These are phyloP conservation scores for Piloderma croceum DNA, from an alignment of 768 basidiomycete genomes.

Conservation along the genomic window DNA sequence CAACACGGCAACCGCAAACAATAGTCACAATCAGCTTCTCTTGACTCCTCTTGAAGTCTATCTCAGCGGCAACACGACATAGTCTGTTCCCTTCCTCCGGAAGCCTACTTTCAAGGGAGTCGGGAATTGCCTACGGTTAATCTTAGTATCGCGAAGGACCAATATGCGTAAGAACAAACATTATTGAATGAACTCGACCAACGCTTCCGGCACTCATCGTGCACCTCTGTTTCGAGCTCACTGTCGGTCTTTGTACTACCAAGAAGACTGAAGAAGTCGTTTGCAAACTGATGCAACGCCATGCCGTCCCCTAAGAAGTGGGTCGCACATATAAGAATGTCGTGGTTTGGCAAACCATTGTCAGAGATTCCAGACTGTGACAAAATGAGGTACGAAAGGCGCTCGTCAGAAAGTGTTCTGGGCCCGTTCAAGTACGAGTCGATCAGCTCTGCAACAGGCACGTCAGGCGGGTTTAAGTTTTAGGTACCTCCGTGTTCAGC, in stretches of 20 bases:
- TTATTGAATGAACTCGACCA: too few species aligned
- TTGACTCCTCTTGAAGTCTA: slow-evolving; percentile 55
- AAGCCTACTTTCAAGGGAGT: slow-evolving; percentile 47
- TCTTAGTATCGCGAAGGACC: too few species aligned
- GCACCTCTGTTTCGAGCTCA: slow-evolving; percentile 25
- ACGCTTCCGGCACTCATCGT: slow-evolving; percentile 28
- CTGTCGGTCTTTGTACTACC: slow-evolving; percentile 28
- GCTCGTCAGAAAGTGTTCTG: slow-evolving; percentile 60
- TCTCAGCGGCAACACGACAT: slow-evolving; percentile 38
- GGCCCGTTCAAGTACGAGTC: slow-evolving; percentile 72
- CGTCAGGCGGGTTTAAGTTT: slow-evolving; percentile 4
- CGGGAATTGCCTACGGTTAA: too few species aligned
- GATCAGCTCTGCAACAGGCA: slow-evolving; percentile 45
- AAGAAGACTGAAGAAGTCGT: slow-evolving; percentile 70
- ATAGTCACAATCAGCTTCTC: slow-evolving; percentile 48
- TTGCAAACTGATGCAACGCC: slow-evolving; percentile 76
- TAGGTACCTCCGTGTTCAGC: too few species aligned
- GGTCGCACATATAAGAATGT: slow-evolving; percentile 68
- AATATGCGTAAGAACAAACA: too few species aligned
- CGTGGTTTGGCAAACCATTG: slow-evolving; percentile 34
- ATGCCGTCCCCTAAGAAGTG: slow-evolving; percentile 87
- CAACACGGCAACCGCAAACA: neutral
- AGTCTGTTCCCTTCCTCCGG: slow-evolving; percentile 32
- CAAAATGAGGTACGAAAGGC: slow-evolving; percentile 63
- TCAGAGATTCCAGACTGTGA: slow-evolving; percentile 22